Evolutionary conservation across 305 asterid species (phyloP).

Genomic region (Vinca major): DNA sequence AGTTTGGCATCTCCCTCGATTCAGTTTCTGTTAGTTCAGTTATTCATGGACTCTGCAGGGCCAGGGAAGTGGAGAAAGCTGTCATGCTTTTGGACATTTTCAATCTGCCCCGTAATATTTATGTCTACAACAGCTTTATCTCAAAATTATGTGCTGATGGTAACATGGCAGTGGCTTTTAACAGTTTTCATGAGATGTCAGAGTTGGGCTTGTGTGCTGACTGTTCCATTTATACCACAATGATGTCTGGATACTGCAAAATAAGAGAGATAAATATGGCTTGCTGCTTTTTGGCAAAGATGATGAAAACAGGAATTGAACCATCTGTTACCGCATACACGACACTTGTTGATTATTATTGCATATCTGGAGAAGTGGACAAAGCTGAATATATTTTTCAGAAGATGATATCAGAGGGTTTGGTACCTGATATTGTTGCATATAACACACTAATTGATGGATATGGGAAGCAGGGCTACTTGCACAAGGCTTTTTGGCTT

Average conservation of each 20-base stretch:
- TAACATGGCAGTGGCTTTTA: constrained; percentile 20
- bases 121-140: constrained; percentile 20
- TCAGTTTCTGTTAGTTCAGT: constrained; percentile 22
- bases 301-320: constrained; percentile 20
- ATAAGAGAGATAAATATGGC: constrained; percentile 14
- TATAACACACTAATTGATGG: constrained; percentile 24
- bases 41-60: constrained; percentile 22
- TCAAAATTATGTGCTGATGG: constrained; percentile 18
- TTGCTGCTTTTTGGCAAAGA: constrained; percentile 12
- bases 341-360: constrained; percentile 16
- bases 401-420: constrained; percentile 17
- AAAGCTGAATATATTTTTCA: constrained; percentile 17
- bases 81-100: constrained; percentile 16
- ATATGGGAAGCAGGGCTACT: constrained; percentile 20
- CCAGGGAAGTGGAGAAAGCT: constrained; percentile 19
- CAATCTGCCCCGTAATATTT: constrained; percentile 19
- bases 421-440: constrained; percentile 16
- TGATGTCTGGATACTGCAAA: constrained; percentile 24
- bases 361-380: constrained; percentile 17
- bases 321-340: constrained; percentile 18
- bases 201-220: constrained; percentile 19
- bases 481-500: constrained; percentile 22
- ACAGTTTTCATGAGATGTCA: constrained; percentile 17
- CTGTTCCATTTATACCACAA: constrained; percentile 19
- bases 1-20: constrained; percentile 16